phyloP scores from a whole-genome alignment of 345 rosid genomes.

The Eucalyptus curtisii region DNA sequence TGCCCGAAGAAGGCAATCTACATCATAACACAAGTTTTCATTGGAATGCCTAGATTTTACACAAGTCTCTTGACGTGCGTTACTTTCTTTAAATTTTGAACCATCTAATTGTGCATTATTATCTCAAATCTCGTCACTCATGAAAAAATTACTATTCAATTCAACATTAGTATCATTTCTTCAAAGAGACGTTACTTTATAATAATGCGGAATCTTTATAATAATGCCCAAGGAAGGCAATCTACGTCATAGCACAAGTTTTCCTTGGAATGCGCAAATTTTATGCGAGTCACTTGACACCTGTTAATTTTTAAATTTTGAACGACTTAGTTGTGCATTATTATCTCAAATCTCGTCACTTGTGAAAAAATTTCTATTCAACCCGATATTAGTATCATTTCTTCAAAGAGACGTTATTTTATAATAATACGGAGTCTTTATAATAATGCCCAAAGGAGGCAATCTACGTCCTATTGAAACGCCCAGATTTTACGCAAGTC shows the following conservation, averaged over 20 bases:
- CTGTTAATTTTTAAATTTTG: too few relatives aligned
- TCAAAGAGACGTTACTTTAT: too few relatives aligned
- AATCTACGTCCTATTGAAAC: too few relatives aligned
- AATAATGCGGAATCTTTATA: neutral
- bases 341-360: too few relatives aligned
- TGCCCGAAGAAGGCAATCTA: neutral
- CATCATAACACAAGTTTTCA: fast-evolving
- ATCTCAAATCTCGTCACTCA: too few relatives aligned
- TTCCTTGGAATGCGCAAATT: fast-evolving
- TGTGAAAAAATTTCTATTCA: too few relatives aligned
- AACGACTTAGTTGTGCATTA: fast-evolving
- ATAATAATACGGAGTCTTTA: neutral
- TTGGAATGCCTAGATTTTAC: neutral
- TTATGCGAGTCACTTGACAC: too few relatives aligned
- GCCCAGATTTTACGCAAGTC: fast-evolving
- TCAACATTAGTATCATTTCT: fast-evolving
- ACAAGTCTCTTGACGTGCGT: neutral
- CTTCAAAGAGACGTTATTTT: too few relatives aligned
- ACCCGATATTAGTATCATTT: too few relatives aligned
- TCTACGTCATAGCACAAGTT: too few relatives aligned
- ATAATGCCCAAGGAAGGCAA: neutral
- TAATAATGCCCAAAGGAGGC: neutral
- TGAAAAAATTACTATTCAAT: too few relatives aligned
- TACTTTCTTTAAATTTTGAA: too few relatives aligned
- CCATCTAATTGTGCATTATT: fast-evolving